phyloP scores from a whole-genome alignment of 2,329 filamentous ascomycete species.

The Fusarium irregulare region DNA sequence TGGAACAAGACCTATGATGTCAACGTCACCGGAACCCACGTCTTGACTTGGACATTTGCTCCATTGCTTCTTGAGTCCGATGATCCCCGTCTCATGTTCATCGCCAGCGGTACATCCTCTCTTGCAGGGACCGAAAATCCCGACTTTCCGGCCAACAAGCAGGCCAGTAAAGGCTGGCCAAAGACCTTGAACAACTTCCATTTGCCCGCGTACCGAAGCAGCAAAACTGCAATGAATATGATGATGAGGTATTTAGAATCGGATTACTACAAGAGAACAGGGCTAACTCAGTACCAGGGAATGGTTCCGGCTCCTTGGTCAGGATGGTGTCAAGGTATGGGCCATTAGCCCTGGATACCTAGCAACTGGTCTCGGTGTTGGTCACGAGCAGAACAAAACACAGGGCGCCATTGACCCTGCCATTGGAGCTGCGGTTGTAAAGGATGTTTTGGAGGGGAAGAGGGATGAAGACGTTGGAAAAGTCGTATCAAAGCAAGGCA shows the following conservation, averaged over 20 bases:
- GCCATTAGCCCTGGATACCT: not conserved
- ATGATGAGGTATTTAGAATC: not conserved
- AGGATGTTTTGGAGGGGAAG: not conserved
- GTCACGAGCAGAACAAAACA: not conserved
- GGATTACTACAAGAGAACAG: accelerated
- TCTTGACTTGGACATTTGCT: not conserved
- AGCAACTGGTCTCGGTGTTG: not conserved
- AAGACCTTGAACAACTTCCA: not conserved
- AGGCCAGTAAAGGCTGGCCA: not conserved
- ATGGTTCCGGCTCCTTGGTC: not conserved
- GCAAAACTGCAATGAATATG: not conserved
- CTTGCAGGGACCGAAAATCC: not conserved
- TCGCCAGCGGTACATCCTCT: constrained; percentile 1
- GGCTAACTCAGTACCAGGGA: accelerated
- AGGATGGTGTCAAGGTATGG: not conserved
- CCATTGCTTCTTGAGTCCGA: not conserved
- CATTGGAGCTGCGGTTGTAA: not conserved
- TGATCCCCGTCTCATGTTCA: constrained; percentile 1
- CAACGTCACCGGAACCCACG: not conserved
- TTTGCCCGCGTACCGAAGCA: not conserved
- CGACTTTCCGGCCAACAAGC: not conserved
- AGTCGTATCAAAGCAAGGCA: not conserved
- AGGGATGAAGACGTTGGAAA: not conserved
- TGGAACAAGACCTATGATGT: constrained; percentile 1
- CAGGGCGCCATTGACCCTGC: not conserved